Percentiles rank a stretch among this genome's conserved stretches.
These are phyloP conservation scores for Tolypocladium paradoxum DNA, from an alignment of 2,329 filamentous ascomycete species.

Conservation along the genomic window DNA sequence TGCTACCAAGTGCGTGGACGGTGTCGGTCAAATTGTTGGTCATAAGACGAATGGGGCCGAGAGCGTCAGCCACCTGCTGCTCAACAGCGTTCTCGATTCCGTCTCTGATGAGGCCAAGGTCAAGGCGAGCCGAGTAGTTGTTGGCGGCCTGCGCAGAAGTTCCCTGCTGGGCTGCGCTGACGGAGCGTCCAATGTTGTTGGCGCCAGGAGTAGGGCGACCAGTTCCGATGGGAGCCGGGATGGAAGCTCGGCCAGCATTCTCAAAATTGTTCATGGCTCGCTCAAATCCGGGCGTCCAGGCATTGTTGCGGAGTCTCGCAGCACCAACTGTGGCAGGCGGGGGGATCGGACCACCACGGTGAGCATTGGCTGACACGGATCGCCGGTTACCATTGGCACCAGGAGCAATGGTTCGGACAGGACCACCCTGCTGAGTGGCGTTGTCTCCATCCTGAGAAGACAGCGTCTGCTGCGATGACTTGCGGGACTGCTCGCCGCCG, in stretches of 20 bases:
- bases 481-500: background rate
- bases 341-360: background rate
- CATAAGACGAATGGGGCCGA: slow-evolving; percentile 18
- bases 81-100: slow-evolving; percentile 20
- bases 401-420: background rate
- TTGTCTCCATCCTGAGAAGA: background rate
- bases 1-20: background rate
- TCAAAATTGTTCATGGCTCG: background rate
- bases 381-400: background rate
- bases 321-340: background rate
- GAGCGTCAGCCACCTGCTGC: slow-evolving; percentile 18
- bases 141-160: background rate
- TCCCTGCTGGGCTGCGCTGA: background rate
- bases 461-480: background rate
- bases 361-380: background rate
- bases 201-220: no score
- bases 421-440: background rate
- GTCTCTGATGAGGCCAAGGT: slow-evolving; percentile 4
- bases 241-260: background rate
- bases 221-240: background rate
- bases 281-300: slow-evolving; percentile 1
- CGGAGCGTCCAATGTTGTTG: background rate
- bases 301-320: background rate
- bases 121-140: background rate
- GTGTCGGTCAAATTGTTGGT: slow-evolving; percentile 7